Evolutionary conservation across 2,329 filamentous ascomycete species (phyloP).

Genomic region (Magnaporthales sp.): DNA sequence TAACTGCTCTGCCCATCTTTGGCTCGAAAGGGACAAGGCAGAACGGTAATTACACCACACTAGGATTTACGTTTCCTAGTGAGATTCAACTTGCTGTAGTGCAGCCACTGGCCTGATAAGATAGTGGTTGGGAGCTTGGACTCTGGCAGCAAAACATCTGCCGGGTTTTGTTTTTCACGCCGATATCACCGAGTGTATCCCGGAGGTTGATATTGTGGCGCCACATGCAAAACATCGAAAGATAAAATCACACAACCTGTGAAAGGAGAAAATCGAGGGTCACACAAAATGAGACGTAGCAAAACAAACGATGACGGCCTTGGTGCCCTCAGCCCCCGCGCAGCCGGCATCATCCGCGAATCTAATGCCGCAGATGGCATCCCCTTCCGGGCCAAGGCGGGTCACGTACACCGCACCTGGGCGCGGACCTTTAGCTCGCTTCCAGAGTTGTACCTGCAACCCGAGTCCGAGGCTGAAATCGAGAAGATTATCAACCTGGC

Average conservation of each 20-base stretch:
- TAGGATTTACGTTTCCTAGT: neutral
- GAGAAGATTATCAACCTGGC: slow-evolving; percentile 77
- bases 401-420: slow-evolving; percentile 85
- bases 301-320: neutral
- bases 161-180: neutral
- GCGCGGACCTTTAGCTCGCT: slow-evolving; percentile 83
- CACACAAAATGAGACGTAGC: neutral
- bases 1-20: neutral
- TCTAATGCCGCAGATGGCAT: slow-evolving; percentile 28
- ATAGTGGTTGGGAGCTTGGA: neutral
- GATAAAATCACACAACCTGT: neutral
- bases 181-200: neutral
- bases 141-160: neutral
- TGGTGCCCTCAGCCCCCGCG: neutral
- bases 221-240: neutral
- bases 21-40: neutral
- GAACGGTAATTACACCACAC: neutral
- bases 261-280: neutral
- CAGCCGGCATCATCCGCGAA: slow-evolving; percentile 1
- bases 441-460: slow-evolving; percentile 86
- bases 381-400: slow-evolving; percentile 66
- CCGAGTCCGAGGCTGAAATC: slow-evolving; percentile 69
- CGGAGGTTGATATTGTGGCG: neutral
- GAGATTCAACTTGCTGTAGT: neutral
- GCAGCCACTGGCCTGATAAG: neutral